A percentile compares a stretch with the other conserved stretches of the same genome.
Conservation (phyloP, 2,329 filamentous ascomycete species). For the Exophiala xenobiotica region DNA sequence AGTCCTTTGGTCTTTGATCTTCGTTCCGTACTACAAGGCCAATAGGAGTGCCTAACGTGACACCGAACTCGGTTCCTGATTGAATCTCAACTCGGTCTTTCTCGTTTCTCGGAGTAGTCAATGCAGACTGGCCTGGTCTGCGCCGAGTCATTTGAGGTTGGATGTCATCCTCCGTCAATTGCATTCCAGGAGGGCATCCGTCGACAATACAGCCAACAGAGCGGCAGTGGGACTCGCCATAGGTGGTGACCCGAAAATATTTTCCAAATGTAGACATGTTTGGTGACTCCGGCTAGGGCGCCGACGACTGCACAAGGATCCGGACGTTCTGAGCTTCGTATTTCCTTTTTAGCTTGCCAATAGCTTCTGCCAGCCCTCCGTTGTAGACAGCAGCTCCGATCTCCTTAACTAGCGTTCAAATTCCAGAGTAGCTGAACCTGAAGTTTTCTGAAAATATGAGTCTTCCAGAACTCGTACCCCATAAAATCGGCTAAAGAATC, state of each 20-base stretch:
- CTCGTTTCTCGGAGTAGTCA: constrained; percentile 90
- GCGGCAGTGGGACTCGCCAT: constrained; percentile 86
- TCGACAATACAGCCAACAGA: constrained; percentile 95
- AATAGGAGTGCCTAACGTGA: constrained; percentile 89
- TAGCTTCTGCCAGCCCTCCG: no score
- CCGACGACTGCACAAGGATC: no score
- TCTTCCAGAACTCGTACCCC: neutral
- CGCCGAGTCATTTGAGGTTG: constrained; percentile 92
- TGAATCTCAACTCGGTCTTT: constrained; percentile 90
- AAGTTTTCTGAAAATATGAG: neutral
- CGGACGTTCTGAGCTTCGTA: no score
- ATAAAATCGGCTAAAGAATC: neutral
- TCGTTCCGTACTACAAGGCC: constrained; percentile 84
- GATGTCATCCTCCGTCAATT: constrained; percentile 80
- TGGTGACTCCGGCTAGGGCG: no score
- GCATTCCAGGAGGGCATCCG: constrained; percentile 82
- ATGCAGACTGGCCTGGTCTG: constrained; percentile 81
- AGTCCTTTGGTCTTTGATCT: constrained; percentile 90
- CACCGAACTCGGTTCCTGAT: constrained; percentile 84
- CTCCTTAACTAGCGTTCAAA: no score
- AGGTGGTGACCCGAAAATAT: constrained; percentile 78
- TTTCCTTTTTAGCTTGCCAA: no score
- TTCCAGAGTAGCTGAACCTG: no score
- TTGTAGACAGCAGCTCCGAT: no score
- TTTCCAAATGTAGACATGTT: constrained; percentile 84